Conservation (phyloP, 1,139 yeast species). For the Candida mesenterica region DNA sequence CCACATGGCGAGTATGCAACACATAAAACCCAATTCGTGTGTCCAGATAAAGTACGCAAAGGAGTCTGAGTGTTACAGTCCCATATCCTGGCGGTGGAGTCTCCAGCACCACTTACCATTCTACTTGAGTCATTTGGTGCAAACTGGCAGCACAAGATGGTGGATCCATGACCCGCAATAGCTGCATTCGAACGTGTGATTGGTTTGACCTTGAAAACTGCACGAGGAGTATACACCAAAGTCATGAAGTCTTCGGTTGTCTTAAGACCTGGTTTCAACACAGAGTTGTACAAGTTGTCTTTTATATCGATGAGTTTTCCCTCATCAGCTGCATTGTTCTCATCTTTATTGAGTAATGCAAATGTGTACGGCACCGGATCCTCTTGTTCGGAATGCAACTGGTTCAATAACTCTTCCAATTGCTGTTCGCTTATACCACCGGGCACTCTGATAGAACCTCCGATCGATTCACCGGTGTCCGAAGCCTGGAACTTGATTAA, state of each 20-base stretch:
- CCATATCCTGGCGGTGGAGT: slow-evolving; percentile 96
- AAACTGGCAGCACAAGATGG: slow-evolving; percentile 87
- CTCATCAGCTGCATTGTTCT: slow-evolving; percentile 30
- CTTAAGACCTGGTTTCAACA: slow-evolving; percentile 81
- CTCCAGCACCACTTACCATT: slow-evolving; percentile 97
- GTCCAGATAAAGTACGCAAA: slow-evolving; percentile 75
- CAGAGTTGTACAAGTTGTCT: slow-evolving; percentile 72
- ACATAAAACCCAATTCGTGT: slow-evolving; percentile 89
- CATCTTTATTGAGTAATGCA: slow-evolving; percentile 53
- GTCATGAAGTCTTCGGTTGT: slow-evolving; percentile 94
- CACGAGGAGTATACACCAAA: slow-evolving; percentile 89
- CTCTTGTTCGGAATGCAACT: slow-evolving; percentile 61
- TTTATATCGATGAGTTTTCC: slow-evolving; percentile 63
- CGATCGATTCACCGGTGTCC: slow-evolving; percentile 87
- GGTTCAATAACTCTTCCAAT: slow-evolving; percentile 81
- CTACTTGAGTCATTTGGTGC: slow-evolving; percentile 87
- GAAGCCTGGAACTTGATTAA: slow-evolving; percentile 88
- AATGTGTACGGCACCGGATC: slow-evolving; percentile 92
- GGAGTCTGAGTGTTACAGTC: slow-evolving; percentile 96
- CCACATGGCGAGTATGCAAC: slow-evolving; percentile 97
- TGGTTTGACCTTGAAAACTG: slow-evolving; percentile 89
- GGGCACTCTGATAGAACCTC: slow-evolving; percentile 88
- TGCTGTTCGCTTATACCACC: slow-evolving; percentile 85
- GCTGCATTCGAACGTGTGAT: slow-evolving; percentile 91
- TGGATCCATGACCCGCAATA: slow-evolving; percentile 92